A percentile compares a stretch with the other conserved stretches of the same genome.
Evolutionary conservation across 108 stramenopile species (phyloP).

Genomic region (Nitzschia sp.): DNA sequence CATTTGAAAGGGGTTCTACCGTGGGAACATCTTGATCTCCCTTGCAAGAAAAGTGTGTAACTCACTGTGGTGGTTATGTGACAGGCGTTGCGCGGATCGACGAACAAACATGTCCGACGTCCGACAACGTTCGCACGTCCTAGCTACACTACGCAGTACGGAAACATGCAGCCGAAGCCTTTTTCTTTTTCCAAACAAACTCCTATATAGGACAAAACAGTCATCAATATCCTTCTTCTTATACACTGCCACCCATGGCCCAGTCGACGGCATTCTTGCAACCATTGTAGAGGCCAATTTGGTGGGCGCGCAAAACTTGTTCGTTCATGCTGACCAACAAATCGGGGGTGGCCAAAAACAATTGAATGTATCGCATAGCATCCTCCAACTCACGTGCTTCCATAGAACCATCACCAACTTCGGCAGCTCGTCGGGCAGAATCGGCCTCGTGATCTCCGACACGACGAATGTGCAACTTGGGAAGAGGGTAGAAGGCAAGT

Average conservation of each 20-base stretch:
- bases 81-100: too few species aligned
- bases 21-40: too few species aligned
- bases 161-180: too few species aligned
- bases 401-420: conserved; percentile 85
- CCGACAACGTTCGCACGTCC: too few species aligned
- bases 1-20: too few species aligned
- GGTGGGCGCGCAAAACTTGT: conserved; percentile 37
- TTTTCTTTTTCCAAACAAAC: too few species aligned
- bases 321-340: conserved; percentile 75
- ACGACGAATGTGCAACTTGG: conserved; percentile 90
- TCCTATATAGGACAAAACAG: too few species aligned
- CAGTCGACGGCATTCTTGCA: conserved; percentile 79
- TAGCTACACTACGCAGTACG: too few species aligned
- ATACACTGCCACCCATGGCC: conserved; percentile 29
- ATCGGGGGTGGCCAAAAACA: conserved; percentile 62
- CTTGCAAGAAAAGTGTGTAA: too few species aligned
- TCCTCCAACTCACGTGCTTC: conserved; percentile 79
- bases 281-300: conserved; percentile 79
- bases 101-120: too few species aligned
- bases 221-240: too few species aligned
- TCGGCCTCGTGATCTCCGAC: conserved; percentile 91
- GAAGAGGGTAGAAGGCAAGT: conserved; percentile 88
- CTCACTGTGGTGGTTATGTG: too few species aligned
- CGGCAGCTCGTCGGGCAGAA: conserved; percentile 81
- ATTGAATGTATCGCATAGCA: conserved; percentile 65